A percentile compares a stretch with the other conserved stretches of the same genome.
phyloP scores from a whole-genome alignment of 1,284 basidiomycete species.

The Ceratobasidium sp. region DNA sequence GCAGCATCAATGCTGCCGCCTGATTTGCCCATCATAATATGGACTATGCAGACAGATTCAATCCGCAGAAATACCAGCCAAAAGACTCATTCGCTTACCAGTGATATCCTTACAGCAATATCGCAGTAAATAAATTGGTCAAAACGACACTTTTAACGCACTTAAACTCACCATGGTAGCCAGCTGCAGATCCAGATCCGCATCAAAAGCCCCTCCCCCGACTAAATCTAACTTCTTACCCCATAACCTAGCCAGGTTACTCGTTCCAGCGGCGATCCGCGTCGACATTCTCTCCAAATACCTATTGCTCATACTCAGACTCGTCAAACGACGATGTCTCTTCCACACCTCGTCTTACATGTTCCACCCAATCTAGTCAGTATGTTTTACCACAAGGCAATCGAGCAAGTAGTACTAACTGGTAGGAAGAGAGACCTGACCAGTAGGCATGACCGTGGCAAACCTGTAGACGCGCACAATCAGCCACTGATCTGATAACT shows the following conservation, averaged over 20 bases:
- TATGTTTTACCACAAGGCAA: too few species aligned
- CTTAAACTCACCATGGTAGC: slow-evolving; percentile 12
- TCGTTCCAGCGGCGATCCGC: background rate
- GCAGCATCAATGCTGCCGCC: background rate
- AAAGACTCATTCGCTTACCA: background rate
- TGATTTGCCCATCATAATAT: slow-evolving; percentile 12
- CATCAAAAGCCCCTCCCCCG: slow-evolving; percentile 7
- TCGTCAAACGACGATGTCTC: slow-evolving; percentile 19
- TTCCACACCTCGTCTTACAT: slow-evolving; percentile 30
- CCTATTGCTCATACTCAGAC: slow-evolving; percentile 29
- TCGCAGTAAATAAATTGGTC: background rate
- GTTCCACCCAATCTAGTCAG: too few species aligned
- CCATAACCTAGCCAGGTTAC: slow-evolving; percentile 8
- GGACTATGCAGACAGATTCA: background rate
- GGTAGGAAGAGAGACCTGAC: slow-evolving; percentile 16
- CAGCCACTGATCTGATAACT: too few species aligned
- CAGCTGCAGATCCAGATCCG: slow-evolving; percentile 17
- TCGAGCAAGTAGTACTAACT: slow-evolving; percentile 6
- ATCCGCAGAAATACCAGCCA: background rate
- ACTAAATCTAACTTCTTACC: background rate
- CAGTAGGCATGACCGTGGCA: slow-evolving; percentile 9
- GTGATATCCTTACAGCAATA: slow-evolving; percentile 5
- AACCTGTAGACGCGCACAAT: slow-evolving; percentile 12
- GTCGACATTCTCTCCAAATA: slow-evolving; percentile 23
- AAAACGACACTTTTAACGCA: background rate